phyloP scores from a whole-genome alignment of 768 basidiomycete species.

The Galerina sulciceps region DNA sequence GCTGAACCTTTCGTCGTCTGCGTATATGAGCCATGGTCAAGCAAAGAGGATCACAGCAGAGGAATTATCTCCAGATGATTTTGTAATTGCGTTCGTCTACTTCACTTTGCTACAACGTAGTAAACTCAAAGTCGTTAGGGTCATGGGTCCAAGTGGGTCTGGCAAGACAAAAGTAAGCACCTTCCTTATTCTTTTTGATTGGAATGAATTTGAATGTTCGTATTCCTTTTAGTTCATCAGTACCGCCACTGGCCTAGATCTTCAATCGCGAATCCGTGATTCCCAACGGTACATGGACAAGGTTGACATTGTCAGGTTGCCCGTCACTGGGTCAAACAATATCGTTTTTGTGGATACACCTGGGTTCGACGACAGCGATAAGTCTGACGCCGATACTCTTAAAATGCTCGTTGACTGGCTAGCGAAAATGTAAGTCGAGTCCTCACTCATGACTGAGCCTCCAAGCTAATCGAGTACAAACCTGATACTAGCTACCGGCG shows the following conservation, averaged over 20 bases:
- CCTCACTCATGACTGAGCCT: background rate
- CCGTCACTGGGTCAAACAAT: conserved; percentile 10
- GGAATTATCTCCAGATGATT: conserved; percentile 1
- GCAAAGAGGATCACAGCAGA: too few species aligned
- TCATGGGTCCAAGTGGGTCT: conserved; percentile 33
- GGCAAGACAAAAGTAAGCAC: conserved; percentile 31
- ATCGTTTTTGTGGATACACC: conserved; percentile 32
- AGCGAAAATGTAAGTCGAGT: background rate
- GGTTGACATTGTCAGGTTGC: conserved; percentile 17
- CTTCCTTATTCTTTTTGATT: background rate
- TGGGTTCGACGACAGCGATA: conserved; percentile 30
- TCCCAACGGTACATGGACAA: conserved; percentile 14
- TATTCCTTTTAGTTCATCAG: conserved; percentile 16
- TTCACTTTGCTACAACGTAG: too few species aligned
- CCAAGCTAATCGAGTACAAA: background rate
- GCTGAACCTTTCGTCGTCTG: too few species aligned
- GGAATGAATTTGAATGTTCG: background rate
- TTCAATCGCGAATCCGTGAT: conserved; percentile 1
- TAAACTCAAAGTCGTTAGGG: conserved; percentile 10
- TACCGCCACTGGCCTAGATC: background rate
- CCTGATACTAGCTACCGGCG: conserved; percentile 14
- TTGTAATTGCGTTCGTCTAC: background rate
- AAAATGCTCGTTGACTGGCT: conserved; percentile 18
- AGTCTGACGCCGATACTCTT: conserved; percentile 13
- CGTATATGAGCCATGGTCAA: too few species aligned